Evolutionary conservation across 2,329 filamentous ascomycete genomes (phyloP).

Genomic region (Talaromyces sp.): DNA sequence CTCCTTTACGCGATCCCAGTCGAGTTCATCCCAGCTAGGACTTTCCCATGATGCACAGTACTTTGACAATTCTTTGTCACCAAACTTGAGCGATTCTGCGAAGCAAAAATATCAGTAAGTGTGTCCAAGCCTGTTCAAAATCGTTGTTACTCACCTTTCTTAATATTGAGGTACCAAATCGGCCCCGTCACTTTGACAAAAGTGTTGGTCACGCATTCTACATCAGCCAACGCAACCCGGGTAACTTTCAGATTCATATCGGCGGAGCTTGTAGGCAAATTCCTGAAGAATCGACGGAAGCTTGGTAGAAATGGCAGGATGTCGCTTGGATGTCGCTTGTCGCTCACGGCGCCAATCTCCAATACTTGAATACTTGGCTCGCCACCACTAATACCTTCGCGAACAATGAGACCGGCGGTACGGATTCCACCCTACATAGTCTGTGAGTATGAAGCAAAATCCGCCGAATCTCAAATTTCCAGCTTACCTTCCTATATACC

Average conservation of each 20-base stretch:
- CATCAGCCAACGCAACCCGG: slow-evolving; percentile 69
- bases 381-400: slow-evolving; percentile 68
- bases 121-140: not conserved
- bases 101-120: not conserved
- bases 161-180: slow-evolving; percentile 48
- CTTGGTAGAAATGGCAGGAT: slow-evolving; percentile 75
- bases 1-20: slow-evolving; percentile 78
- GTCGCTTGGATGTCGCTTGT: slow-evolving; percentile 74
- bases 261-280: slow-evolving; percentile 62
- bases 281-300: slow-evolving; percentile 66
- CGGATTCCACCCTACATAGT: slow-evolving; percentile 66
- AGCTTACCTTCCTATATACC: slow-evolving; percentile 66
- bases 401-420: slow-evolving; percentile 74
- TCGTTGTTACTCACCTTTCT: slow-evolving; percentile 42
- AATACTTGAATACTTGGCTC: slow-evolving; percentile 72
- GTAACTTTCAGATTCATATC: slow-evolving; percentile 66
- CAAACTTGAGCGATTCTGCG: slow-evolving; percentile 54
- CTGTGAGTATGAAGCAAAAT: slow-evolving; percentile 21
- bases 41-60: slow-evolving; percentile 72
- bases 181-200: slow-evolving; percentile 52
- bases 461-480: not conserved
- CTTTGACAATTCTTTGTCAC: slow-evolving; percentile 65
- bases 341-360: slow-evolving; percentile 67
- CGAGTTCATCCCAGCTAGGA: slow-evolving; percentile 76
- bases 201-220: slow-evolving; percentile 80